Base-by-base conservation (phyloP, 2,329 filamentous ascomycete genomes). In the Truncatella angustata region DNA sequence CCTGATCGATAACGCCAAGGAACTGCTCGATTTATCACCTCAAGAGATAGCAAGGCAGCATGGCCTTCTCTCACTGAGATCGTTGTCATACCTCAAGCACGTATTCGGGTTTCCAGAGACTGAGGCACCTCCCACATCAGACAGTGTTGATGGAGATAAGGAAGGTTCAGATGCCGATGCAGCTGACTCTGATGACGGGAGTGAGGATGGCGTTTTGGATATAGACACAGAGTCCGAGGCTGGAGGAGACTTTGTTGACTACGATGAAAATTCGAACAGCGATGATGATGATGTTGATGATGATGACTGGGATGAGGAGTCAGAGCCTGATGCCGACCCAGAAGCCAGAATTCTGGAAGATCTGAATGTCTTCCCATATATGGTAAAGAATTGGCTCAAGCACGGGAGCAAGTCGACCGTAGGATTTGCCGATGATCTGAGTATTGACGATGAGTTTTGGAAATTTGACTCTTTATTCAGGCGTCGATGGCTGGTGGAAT, bases 11-110 rank as follows among this genome's bases (percentile, higher is more conserved):
- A 72, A 73, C 46, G 60, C 70, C 10, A 60, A 65, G 32, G 58
- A 56, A 39, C 58, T 66, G 4, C 61, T 74, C 2, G 66, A 67
- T 0, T 61, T 74, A 36, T 70, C 70, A 1, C 54, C 61, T 0
- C 70, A 74, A 35, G 72, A 70, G 11, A 68, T 65, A 12, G 72
- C 69, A 47, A 66, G 70, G 57, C 72, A 74, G 35, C 71, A 74
- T n/a, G 72, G 72, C 2, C 66, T 74, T 2, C 57, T 74, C 3
- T 67, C 69, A 2, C 60, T 73, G 4, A 62, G 72, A 9, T 66
- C 66, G 0, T 70, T 74, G 49, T 63, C 66, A 2, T 69, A 74
- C 26, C 47, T 74, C 7, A 66, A 68, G 34, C 67, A 71, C 4
- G 50, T 37, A 1, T 68, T 73, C 10, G 58, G 65, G 42, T 70